Conservation (phyloP, 2,329 filamentous ascomycete genomes). For the Alternaria atra region DNA sequence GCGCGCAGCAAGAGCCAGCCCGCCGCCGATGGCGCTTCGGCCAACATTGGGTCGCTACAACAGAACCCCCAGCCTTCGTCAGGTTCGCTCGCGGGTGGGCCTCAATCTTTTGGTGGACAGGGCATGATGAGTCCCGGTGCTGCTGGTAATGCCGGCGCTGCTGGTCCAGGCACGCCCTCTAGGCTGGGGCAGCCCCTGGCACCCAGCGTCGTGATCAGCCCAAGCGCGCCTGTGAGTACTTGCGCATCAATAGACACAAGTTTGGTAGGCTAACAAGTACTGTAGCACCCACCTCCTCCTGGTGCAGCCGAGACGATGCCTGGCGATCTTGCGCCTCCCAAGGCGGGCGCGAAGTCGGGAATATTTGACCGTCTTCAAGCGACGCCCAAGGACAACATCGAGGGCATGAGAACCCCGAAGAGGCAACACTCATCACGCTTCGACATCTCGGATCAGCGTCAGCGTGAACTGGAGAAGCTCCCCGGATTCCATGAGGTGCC, state of each 20-base stretch:
- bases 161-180: slow-evolving; percentile 64
- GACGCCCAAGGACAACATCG: slow-evolving; percentile 94
- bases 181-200: slow-evolving; percentile 71
- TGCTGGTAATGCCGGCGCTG: slow-evolving; percentile 59
- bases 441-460: slow-evolving; percentile 90
- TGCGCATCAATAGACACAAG: not conserved
- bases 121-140: slow-evolving; percentile 42
- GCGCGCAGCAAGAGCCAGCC: slow-evolving; percentile 82
- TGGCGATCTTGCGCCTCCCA: slow-evolving; percentile 92
- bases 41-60: slow-evolving; percentile 38
- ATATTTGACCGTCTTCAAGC: slow-evolving; percentile 90
- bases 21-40: slow-evolving; percentile 43
- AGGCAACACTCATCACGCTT: slow-evolving; percentile 97
- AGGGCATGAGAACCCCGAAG: slow-evolving; percentile 93
- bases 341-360: slow-evolving; percentile 87
- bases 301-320: slow-evolving; percentile 98
- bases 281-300: slow-evolving; percentile 87
- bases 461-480: slow-evolving; percentile 93
- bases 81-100: slow-evolving; percentile 38
- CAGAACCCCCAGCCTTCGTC: slow-evolving; percentile 44
- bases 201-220: slow-evolving; percentile 93
- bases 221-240: slow-evolving; percentile 74
- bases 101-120: slow-evolving; percentile 47
- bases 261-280: slow-evolving; percentile 11
- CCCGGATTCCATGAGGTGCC: slow-evolving; percentile 98